Conservation (phyloP, 768 basidiomycete genomes). For the Xerocomellus dryophilus region DNA sequence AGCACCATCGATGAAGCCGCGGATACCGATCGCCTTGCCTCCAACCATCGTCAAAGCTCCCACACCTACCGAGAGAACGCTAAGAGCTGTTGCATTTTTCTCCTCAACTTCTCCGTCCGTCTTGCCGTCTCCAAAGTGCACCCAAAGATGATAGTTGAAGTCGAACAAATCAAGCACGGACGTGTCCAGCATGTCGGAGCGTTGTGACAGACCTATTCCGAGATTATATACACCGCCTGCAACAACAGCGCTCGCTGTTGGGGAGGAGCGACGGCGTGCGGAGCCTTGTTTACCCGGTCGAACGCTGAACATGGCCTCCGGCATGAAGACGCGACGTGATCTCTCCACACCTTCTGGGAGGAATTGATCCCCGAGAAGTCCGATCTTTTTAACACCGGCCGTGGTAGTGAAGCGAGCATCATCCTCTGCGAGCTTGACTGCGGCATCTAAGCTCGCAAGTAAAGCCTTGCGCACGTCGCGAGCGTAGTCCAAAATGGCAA, state of each 20-base stretch:
- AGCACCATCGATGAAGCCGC: constrained; percentile 73
- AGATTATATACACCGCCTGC: constrained; percentile 79
- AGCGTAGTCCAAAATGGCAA: constrained; percentile 84
- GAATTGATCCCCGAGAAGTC: constrained; percentile 67
- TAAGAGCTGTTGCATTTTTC: constrained; percentile 57
- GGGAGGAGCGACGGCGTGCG: constrained; percentile 35
- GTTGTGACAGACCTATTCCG: constrained; percentile 76
- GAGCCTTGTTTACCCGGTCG: constrained; percentile 41
- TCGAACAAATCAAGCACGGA: constrained; percentile 85
- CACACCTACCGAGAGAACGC: constrained; percentile 71
- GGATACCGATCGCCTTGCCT: constrained; percentile 73
- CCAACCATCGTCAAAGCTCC: constrained; percentile 90
- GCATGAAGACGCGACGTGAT: constrained; percentile 81
- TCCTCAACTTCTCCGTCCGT: constrained; percentile 32
- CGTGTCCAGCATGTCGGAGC: constrained; percentile 75
- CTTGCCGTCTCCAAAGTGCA: constrained; percentile 59
- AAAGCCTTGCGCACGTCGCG: constrained; percentile 72
- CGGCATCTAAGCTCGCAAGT: constrained; percentile 77
- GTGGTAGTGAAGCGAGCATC: constrained; percentile 72
- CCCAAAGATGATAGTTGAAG: constrained; percentile 71
- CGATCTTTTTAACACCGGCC: constrained; percentile 62
- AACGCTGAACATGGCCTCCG: constrained; percentile 94
- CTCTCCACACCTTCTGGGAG: constrained; percentile 82
- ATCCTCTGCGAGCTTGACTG: constrained; percentile 77
- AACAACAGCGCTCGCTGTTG: constrained; percentile 51